Conservation (phyloP, 495 filamentous ascomycete species). For the Echria macrotheca region DNA sequence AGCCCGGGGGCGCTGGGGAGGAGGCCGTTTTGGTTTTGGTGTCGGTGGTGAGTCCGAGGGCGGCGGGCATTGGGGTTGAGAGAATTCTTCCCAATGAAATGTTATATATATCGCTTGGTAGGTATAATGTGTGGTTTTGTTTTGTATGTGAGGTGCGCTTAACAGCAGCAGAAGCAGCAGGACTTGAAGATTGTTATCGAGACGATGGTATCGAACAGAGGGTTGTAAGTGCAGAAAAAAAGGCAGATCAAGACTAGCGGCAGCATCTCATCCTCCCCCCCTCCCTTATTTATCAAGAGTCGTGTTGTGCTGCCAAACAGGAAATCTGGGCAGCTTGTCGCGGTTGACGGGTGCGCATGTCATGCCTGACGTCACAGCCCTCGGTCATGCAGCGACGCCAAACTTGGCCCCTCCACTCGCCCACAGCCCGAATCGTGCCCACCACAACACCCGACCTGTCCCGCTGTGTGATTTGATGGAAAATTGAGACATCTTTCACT, state of each 20-base stretch:
- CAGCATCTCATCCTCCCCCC: too few species aligned
- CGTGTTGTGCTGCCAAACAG: constrained; percentile 7
- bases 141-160: background rate
- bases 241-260: too few species aligned
- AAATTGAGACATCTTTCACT: too few species aligned
- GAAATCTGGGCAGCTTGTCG: constrained; percentile 1
- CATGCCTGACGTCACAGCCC: constrained; percentile 20
- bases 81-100: background rate
- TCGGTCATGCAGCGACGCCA: background rate
- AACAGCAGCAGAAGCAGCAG: too few species aligned
- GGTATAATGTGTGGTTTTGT: background rate
- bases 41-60: constrained; percentile 26
- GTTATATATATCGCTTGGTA: background rate
- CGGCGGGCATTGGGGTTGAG: constrained; percentile 17
- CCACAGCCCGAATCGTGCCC: constrained; percentile 4
- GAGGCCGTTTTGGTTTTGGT: background rate
- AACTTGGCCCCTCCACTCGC: constrained; percentile 8
- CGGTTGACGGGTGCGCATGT: background rate
- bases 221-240: too few species aligned
- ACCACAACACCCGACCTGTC: background rate
- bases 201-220: too few species aligned
- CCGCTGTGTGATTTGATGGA: too few species aligned
- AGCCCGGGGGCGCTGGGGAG: constrained; percentile 8
- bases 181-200: background rate
- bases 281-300: constrained; percentile 9